Evolutionary conservation across 2,329 filamentous ascomycete species (phyloP), one percentile per base, ranked within the genome.

Genomic region (Cladosporium phlei): DNA sequence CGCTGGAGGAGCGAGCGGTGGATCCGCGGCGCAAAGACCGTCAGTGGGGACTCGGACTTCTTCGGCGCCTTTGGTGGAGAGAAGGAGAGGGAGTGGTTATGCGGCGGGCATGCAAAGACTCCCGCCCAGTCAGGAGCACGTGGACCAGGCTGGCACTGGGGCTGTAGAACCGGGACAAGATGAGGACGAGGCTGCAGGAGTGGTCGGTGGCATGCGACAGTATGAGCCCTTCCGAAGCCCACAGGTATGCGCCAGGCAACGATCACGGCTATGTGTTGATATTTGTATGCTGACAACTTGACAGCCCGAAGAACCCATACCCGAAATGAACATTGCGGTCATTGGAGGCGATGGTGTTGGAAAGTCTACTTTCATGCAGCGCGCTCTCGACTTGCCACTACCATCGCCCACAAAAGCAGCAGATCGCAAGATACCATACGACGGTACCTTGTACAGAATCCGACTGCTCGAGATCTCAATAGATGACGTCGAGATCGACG

Each of bases 361-460:
- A 50, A 83, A 82, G 63, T 75, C 77, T 19, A 76, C 74, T 37
- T 82, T 83, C 56, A 74, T 81, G 51, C 74, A 74, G 52, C 69
- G 71, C 47, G 76, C 78, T 10, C 64, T 83, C 44, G 75, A 77
- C 38, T 69, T 80, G 58, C 73, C 71, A 47, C 62, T 66, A 40
- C 59, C 68, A 0, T 66, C 71, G 2, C 57, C 57, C 16, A 63
- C 65, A 11, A 68, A 69, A 12, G 70, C 65, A 27, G 68, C 61
- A 50, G 61, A 72, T 38, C 75, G 77, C 51, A 78, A 75, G 55
- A 76, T 82, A 65, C 72, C 74, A 10, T 64, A 82, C 47, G 76
- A 80, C 55, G 76, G 76, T 38, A 67, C 65, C 22, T 64, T 74
- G 40, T 81, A 78, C 56, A 60, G 76, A 17, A 76, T 83, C 48